A percentile compares a stretch with the other conserved stretches of the same genome.
phyloP scores from a whole-genome alignment of 441 rosid genomes.

The Populus hybrid region DNA sequence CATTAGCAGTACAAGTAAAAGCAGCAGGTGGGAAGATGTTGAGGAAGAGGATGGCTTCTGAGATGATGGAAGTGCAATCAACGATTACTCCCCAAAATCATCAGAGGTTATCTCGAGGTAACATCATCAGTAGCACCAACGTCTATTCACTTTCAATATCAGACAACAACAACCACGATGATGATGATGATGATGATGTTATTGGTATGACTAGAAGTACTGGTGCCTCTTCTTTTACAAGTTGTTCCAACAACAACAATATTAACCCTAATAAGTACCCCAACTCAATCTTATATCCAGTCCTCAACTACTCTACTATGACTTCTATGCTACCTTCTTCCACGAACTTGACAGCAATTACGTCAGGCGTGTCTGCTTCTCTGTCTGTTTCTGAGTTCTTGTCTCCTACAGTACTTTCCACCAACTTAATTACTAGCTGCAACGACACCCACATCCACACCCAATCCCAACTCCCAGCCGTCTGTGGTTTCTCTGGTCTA shows the following conservation, averaged over 20 bases:
- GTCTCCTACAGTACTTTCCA: slow-evolving; percentile 28
- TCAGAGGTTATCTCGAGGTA: slow-evolving; percentile 45
- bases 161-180: background rate
- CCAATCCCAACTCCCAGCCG: slow-evolving; percentile 48
- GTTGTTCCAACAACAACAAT: slow-evolving; percentile 9
- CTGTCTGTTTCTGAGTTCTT: slow-evolving; percentile 30
- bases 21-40: slow-evolving; percentile 37
- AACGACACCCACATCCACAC: slow-evolving; percentile 14
- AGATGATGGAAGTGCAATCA: slow-evolving; percentile 48
- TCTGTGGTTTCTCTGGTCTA: slow-evolving; percentile 88
- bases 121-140: background rate
- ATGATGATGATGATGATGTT: background rate
- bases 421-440: slow-evolving; percentile 25
- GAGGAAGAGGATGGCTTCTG: slow-evolving; percentile 84
- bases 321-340: slow-evolving; percentile 33
- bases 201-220: no score
- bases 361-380: slow-evolving; percentile 40
- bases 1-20: background rate
- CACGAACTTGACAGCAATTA: slow-evolving; percentile 43
- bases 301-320: slow-evolving; percentile 60
- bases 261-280: slow-evolving; percentile 8
- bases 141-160: background rate
- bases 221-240: slow-evolving; percentile 6
- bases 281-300: slow-evolving; percentile 30
- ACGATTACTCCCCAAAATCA: slow-evolving; percentile 20